Conservation (phyloP, 257 asterid genomes). For the Jacaranda copaia region DNA sequence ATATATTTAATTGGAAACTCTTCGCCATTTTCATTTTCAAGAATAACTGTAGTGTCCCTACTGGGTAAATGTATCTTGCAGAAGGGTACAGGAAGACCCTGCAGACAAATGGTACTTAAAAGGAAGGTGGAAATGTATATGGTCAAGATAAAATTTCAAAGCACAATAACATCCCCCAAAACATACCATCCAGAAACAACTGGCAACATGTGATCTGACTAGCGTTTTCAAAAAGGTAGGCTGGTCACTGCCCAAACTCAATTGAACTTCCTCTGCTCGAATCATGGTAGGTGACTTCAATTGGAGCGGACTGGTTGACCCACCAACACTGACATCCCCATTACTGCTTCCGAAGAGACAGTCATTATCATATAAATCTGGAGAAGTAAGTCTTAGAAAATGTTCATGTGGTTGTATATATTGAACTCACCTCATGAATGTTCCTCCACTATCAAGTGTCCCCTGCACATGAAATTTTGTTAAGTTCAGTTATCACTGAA, state of each 20-base stretch:
- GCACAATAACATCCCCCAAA: constrained; percentile 26
- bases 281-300: constrained; percentile 74
- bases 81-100: constrained; percentile 93
- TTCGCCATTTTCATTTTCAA: constrained; percentile 76
- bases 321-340: constrained; percentile 49
- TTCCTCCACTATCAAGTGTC: constrained; percentile 47
- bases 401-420: constrained; percentile 21
- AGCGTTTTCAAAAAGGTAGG: constrained; percentile 69
- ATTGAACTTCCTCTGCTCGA: constrained; percentile 87
- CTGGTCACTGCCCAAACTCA: constrained; percentile 65
- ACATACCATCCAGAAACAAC: constrained; percentile 98
- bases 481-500: constrained; percentile 26
- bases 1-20: constrained; percentile 72
- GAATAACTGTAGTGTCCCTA: constrained; percentile 56
- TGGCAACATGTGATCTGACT: constrained; percentile 89
- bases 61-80: constrained; percentile 76
- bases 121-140: constrained; percentile 26
- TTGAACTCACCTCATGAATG: constrained; percentile 52
- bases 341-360: constrained; percentile 45
- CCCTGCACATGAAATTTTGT: constrained; percentile 59
- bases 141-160: constrained; percentile 7
- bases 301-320: constrained; percentile 50
- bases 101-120: constrained; percentile 34
- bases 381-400: constrained; percentile 9
- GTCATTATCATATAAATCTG: constrained; percentile 20